These are phyloP conservation scores for Comarum palustre DNA, from an alignment of 306 rosid genomes.

Conservation along the genomic window DNA sequence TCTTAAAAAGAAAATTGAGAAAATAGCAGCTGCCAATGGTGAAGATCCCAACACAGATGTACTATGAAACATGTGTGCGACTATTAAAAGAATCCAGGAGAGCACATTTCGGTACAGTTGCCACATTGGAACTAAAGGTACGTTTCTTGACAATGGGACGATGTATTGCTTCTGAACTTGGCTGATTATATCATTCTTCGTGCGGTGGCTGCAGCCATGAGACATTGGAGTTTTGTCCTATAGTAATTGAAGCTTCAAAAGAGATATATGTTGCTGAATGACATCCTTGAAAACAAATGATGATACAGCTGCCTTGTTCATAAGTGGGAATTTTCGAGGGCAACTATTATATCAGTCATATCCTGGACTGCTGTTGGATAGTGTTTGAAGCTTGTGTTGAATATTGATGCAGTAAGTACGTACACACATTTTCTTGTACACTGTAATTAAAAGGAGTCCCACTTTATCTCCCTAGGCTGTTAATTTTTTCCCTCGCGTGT, in stretches of 20 bases:
- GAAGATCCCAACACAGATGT: slow-evolving; percentile 3
- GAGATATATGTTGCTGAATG: background rate
- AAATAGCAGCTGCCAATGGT: slow-evolving; percentile 31
- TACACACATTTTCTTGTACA: no score
- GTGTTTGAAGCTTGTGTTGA: no score
- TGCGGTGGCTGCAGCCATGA: background rate
- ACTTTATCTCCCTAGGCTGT: no score
- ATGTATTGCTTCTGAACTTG: background rate
- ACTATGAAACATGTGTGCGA: slow-evolving; percentile 18
- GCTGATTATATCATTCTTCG: background rate
- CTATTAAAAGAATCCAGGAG: slow-evolving; percentile 10
- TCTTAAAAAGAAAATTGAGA: slow-evolving; percentile 56
- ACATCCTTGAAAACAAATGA: background rate
- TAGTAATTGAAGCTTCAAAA: background rate
- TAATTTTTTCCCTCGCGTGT: no score
- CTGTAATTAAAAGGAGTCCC: no score
- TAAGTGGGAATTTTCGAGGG: background rate
- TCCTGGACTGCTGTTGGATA: no score
- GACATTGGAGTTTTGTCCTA: background rate
- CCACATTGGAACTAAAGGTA: slow-evolving; percentile 9
- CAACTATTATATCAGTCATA: no score
- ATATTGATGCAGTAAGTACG: no score
- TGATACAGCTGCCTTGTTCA: background rate
- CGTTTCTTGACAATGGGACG: slow-evolving; percentile 12
- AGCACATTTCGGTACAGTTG: slow-evolving; percentile 11